Conservation (phyloP, 179 eudicot genomes). For the Corrigiola litoralis region DNA sequence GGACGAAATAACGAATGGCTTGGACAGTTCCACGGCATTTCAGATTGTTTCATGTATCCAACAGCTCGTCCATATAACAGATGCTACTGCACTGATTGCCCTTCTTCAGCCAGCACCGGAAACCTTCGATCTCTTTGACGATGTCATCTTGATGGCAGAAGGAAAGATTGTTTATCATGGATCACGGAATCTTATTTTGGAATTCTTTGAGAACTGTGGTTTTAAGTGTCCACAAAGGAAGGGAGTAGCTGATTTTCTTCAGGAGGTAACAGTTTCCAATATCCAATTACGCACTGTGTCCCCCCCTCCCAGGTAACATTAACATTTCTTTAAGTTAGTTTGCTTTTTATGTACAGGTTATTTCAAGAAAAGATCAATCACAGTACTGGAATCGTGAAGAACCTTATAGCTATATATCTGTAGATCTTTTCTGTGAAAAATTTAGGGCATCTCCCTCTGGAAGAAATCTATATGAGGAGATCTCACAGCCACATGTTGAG, state of each 20-base stretch:
- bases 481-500: conserved; percentile 44
- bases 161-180: conserved; percentile 81
- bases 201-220: conserved; percentile 63
- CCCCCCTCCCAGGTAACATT: too few species aligned
- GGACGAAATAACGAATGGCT: conserved; percentile 91
- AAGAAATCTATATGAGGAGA: conserved; percentile 38
- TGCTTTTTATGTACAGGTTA: conserved; percentile 47
- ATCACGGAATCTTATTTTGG: conserved; percentile 42
- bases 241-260: conserved; percentile 86
- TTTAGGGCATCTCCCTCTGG: conserved; percentile 51
- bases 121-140: conserved; percentile 74
- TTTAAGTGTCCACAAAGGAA: conserved; percentile 82
- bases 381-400: conserved; percentile 53
- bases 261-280: conserved; percentile 49
- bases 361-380: conserved; percentile 82
- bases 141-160: conserved; percentile 78
- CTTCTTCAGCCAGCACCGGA: conserved; percentile 95
- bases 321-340: neutral
- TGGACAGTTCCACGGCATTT: conserved; percentile 91
- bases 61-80: conserved; percentile 67
- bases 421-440: conserved; percentile 41
- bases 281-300: neutral
- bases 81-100: conserved; percentile 62
- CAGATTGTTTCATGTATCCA: conserved; percentile 71
- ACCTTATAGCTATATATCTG: conserved; percentile 44